Evolutionary conservation across 176 grass and related monocot genomes (phyloP).

Genomic region (Carex scoparia): DNA sequence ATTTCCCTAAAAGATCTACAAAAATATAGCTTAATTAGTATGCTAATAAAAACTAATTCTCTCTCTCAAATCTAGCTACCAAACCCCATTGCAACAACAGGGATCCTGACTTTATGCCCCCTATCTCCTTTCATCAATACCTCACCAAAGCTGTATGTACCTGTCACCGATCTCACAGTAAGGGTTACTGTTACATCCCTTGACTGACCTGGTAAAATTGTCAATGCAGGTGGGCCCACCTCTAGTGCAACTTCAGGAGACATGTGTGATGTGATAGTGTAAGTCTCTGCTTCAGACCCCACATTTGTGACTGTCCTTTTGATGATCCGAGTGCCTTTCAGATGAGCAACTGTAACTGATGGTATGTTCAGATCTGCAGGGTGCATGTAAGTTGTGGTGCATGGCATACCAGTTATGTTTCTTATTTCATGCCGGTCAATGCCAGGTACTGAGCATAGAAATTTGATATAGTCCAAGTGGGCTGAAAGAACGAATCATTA

Average conservation of each 20-base stretch:
- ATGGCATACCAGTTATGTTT: constrained; percentile 57
- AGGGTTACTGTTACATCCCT: constrained; percentile 49
- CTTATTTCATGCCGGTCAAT: constrained; percentile 52
- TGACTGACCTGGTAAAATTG: constrained; percentile 50
- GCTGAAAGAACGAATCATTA: constrained; percentile 38
- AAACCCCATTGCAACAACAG: constrained; percentile 78
- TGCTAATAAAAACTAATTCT: constrained; percentile 5
- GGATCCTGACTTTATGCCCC: constrained; percentile 78
- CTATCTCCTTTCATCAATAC: constrained; percentile 81
- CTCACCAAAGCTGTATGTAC: constrained; percentile 79
- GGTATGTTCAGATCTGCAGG: constrained; percentile 81
- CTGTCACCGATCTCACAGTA: constrained; percentile 65
- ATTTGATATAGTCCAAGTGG: constrained; percentile 79
- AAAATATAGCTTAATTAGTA: constrained; percentile 22
- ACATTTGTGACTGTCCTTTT: constrained; percentile 69
- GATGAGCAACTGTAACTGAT: constrained; percentile 65
- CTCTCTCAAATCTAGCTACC: constrained; percentile 7
- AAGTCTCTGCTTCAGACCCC: constrained; percentile 49
- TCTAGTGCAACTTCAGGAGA: constrained; percentile 58
- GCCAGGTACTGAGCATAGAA: constrained; percentile 72
- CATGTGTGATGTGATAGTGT: constrained; percentile 71
- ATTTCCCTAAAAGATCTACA: constrained; percentile 12
- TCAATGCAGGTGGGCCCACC: constrained; percentile 51
- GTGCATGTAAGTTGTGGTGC: constrained; percentile 39
- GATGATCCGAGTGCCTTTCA: constrained; percentile 57